These are phyloP conservation scores for Sungouiozyma ichnusensis DNA, from an alignment of 805 yeast species.

Conservation along the genomic window DNA sequence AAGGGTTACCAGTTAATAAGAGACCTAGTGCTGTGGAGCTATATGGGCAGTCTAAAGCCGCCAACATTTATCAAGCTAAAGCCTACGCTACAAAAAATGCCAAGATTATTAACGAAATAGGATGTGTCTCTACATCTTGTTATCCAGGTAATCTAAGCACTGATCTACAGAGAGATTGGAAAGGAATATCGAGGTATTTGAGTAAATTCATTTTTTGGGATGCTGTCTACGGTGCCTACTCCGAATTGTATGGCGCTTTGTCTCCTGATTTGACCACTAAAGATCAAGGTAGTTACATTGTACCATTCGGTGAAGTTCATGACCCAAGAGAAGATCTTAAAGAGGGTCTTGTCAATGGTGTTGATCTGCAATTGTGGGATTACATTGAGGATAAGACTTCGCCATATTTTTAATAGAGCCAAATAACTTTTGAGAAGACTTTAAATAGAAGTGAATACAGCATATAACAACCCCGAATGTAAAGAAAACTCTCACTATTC, in stretches of 20 bases:
- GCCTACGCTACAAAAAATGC: slow-evolving; percentile 27
- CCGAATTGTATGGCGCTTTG: slow-evolving; percentile 31
- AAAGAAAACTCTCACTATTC: no score
- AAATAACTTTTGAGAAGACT: background rate
- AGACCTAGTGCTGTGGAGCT: slow-evolving; percentile 14
- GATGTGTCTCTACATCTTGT: slow-evolving; percentile 27
- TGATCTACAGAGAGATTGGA: slow-evolving; percentile 24
- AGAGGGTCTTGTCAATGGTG: slow-evolving; percentile 19
- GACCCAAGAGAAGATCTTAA: slow-evolving; percentile 23
- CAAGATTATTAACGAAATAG: slow-evolving; percentile 15
- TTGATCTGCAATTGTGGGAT: slow-evolving; percentile 23
- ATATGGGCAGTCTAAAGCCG: slow-evolving; percentile 35
- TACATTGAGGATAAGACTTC: slow-evolving; percentile 11
- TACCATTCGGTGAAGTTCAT: slow-evolving; percentile 29
- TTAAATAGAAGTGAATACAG: no score
- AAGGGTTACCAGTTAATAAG: slow-evolving; percentile 9
- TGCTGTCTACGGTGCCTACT: slow-evolving; percentile 29
- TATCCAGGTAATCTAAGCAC: slow-evolving; percentile 31
- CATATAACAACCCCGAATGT: no score
- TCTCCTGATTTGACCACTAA: slow-evolving; percentile 25
- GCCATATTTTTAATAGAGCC: slow-evolving; percentile 1
- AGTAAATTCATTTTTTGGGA: slow-evolving; percentile 11
- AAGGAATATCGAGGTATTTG: slow-evolving; percentile 6
- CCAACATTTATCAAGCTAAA: slow-evolving; percentile 27
- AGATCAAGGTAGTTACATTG: slow-evolving; percentile 27